Base-by-base conservation (phyloP, 2,329 filamentous ascomycete species). In the Tolypocladium cylindrosporum region DNA sequence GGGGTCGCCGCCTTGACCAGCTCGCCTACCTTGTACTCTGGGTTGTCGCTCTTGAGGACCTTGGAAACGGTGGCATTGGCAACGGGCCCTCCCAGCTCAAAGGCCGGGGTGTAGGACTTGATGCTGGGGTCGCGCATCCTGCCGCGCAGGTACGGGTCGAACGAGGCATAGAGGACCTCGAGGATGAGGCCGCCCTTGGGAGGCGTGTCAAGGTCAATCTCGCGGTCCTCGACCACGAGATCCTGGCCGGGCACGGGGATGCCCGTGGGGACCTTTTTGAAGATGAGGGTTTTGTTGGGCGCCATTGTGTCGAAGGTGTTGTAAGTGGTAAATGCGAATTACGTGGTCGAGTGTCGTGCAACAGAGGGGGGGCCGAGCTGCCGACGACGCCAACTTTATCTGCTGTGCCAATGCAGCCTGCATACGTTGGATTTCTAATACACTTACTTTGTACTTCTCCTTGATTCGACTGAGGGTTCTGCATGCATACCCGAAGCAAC, bases 101-200 rank as follows among this genome's bases (percentile, higher is more conserved):
- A 90, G 16, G 71, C 61, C 1, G 69, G 65, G 1, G 62, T 51
- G 61, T 73, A 94, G 11, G 88, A 91, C 74, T 88, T 84, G 68
- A 75, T 66, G 41, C 77, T 71, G 8, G 88, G 68, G 54, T 78
- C 73, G 54, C 90, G 86, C 88, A 96, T 92, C 64, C 84, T 83
- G 60, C 88, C 88, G 58, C 91, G 88, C 77, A 89, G 84, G 77
- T 95, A 96, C 2, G 91, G 91, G 72, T 96, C 91, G 74, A 88
- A 88, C 45, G 89, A 92, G 62, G 85, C 79, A 71, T 88, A 90
- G 67, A 87, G 81, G 65, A 88, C 82, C 75, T 90, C 83, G 62
- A 87, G 74, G 54, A 95, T 71, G 45, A 90, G 86, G 62, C 88
- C 87, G 51, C 81, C 70, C 31, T 84, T 79, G 36, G 85, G 80